Evolutionary conservation across 2,329 filamentous ascomycete genomes (phyloP), one percentile per base, ranked within the genome.

Genomic region (Fusarium dimerum): DNA sequence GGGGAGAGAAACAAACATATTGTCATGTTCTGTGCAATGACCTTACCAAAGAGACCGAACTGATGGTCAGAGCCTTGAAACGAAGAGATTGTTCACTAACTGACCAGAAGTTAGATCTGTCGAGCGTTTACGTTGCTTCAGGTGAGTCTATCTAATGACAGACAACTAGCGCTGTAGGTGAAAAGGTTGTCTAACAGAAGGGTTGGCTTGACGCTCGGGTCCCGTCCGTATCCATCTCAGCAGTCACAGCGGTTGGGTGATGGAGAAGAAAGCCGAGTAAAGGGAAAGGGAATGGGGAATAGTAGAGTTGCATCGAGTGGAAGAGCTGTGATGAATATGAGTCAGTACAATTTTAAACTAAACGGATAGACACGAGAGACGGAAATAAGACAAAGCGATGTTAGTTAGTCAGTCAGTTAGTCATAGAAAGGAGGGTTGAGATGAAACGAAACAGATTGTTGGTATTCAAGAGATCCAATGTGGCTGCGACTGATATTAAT

Each of bases 301-400:
- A 55, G 34, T 29, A 55, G 49, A 48, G 57, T 60, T 40, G 41
- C 57, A 59, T 57, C 43, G 44, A 48, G 39, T 46, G 45, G 45
- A 48, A 49, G 46, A 45, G 57, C 36, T 51, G 30, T 34, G 40
- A 32, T 53, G 45, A 49, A 47, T 48, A 26, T 53, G 41, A 52
- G 43, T 47, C 43, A 45, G 46, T 47, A 43, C 34, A 42, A 50
- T 46, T 30, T 48, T 48, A 40, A 50, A 47, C 42, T 46, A 40
- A 42, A 51, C 53, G 42, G 39, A 20, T 34, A 45, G 5, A 46
- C 34, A 13, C 5, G 20, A 26, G 20, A 26, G 20, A 26, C 7
- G 20, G 20, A 26, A 26, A 26, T 26, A 26, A 26, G 20, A 26
- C 20, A 26, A 5, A 26, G 7, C 20, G 20, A 26, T 26, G 20